A percentile compares a stretch with the other conserved stretches of the same genome.
Evolutionary conservation across 176 grass and related monocot genomes (phyloP).

Genomic region (Aegilops bicornis): DNA sequence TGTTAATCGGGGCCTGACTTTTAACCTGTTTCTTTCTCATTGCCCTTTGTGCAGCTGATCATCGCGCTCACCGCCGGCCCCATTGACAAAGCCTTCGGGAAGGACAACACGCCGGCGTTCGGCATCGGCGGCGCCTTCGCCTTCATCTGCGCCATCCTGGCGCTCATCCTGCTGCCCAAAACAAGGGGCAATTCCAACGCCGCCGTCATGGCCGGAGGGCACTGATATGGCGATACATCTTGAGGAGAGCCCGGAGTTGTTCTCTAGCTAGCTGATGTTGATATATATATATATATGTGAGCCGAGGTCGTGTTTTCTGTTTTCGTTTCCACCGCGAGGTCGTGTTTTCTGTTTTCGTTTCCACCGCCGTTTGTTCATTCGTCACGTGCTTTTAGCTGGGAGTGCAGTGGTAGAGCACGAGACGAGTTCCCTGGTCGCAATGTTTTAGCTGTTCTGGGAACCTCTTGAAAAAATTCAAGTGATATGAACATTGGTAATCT

Average conservation of each 20-base stretch:
- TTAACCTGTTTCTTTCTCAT: neutral
- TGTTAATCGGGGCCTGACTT: neutral
- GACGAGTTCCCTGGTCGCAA: neutral
- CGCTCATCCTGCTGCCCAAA: slow-evolving; percentile 35
- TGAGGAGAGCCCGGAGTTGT: neutral
- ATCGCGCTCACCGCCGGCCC: slow-evolving; percentile 48
- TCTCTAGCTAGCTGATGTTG: neutral
- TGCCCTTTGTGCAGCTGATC: slow-evolving; percentile 21
- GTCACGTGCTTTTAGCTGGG: too few relatives aligned
- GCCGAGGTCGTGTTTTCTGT: neutral
- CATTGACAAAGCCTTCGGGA: slow-evolving; percentile 41
- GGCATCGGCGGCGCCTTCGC: slow-evolving; percentile 43
- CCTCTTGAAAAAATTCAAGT: neutral
- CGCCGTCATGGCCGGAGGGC: slow-evolving; percentile 29
- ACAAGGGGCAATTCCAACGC: slow-evolving; percentile 29
- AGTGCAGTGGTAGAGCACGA: neutral
- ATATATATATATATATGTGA: neutral
- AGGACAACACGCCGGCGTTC: slow-evolving; percentile 48
- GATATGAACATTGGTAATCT: neutral
- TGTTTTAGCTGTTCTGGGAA: neutral
- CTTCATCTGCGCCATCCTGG: slow-evolving; percentile 33
- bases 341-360: neutral
- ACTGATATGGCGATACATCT: neutral
- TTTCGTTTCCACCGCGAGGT: neutral
- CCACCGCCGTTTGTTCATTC: neutral